Percentiles rank a stretch among this genome's conserved stretches.
Conservation (phyloP, 108 stramenopile species). For the Discostella pseudostelligera region DNA sequence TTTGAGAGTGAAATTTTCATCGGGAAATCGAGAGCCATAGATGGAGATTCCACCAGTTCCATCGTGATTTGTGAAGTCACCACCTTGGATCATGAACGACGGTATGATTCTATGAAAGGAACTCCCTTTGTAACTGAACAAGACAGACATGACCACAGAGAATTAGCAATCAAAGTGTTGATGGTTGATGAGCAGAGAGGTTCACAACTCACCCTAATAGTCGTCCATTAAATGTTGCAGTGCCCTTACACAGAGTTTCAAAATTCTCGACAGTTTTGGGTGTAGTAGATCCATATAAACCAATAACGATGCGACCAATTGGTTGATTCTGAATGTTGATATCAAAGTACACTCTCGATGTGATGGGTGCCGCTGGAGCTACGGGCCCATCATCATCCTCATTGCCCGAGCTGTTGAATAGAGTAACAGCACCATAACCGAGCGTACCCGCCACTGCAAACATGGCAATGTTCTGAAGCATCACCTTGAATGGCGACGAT, state of each 20-base stretch:
- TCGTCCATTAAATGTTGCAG: slow-evolving; percentile 55
- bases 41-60: slow-evolving; percentile 86
- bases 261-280: slow-evolving; percentile 92
- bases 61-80: slow-evolving; percentile 94
- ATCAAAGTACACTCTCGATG: slow-evolving; percentile 80
- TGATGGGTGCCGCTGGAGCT: slow-evolving; percentile 36
- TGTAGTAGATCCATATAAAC: slow-evolving; percentile 86
- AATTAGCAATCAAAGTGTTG: background rate
- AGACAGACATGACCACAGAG: background rate
- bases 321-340: slow-evolving; percentile 68
- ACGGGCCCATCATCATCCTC: slow-evolving; percentile 19
- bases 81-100: slow-evolving; percentile 87
- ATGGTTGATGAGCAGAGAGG: background rate
- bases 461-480: slow-evolving; percentile 46
- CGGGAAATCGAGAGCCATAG: slow-evolving; percentile 83
- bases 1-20: slow-evolving; percentile 93
- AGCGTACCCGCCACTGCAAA: slow-evolving; percentile 46
- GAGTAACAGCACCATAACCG: slow-evolving; percentile 41
- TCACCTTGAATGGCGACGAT: slow-evolving; percentile 16
- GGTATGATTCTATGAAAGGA: slow-evolving; percentile 95
- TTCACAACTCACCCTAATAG: slow-evolving; percentile 40
- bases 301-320: slow-evolving; percentile 87
- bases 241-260: slow-evolving; percentile 71
- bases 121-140: slow-evolving; percentile 73
- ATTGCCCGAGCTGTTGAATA: slow-evolving; percentile 23